A percentile compares a stretch with the other conserved stretches of the same genome.
phyloP scores from a whole-genome alignment of 805 yeast species.

The Ogataea siamensis region DNA sequence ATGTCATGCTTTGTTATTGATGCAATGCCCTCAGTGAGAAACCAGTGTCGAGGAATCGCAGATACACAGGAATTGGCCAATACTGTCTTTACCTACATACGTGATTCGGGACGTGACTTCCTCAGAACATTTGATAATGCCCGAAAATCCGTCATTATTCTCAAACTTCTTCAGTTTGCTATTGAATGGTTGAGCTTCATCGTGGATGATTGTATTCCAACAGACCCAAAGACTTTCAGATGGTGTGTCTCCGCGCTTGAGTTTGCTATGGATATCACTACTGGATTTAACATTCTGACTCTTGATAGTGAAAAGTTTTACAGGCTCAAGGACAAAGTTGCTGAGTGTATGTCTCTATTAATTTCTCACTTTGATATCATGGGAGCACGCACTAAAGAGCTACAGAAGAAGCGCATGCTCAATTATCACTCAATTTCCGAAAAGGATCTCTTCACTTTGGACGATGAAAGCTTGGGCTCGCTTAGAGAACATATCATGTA shows the following conservation, averaged over 20 bases:
- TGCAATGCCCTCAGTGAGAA: constrained; percentile 50
- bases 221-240: constrained; percentile 85
- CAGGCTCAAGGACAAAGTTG: constrained; percentile 73
- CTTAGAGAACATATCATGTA: constrained; percentile 67
- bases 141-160: constrained; percentile 64
- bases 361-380: constrained; percentile 96
- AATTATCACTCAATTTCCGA: constrained; percentile 47
- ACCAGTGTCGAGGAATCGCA: constrained; percentile 56
- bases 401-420: constrained; percentile 52
- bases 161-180: constrained; percentile 70
- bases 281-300: constrained; percentile 83
- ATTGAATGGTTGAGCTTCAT: constrained; percentile 91
- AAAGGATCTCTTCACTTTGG: constrained; percentile 56
- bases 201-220: constrained; percentile 91
- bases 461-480: constrained; percentile 51
- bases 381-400: constrained; percentile 91
- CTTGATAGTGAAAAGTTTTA: constrained; percentile 75
- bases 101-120: constrained; percentile 78
- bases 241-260: constrained; percentile 97
- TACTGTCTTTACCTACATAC: constrained; percentile 68
- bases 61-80: constrained; percentile 75
- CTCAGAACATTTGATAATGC: constrained; percentile 61
- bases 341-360: constrained; percentile 88
- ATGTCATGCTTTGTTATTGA: constrained; percentile 65
- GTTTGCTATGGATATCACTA: constrained; percentile 91